Conservation (phyloP, 2,329 filamentous ascomycete genomes). For the Neonectria sp. region DNA sequence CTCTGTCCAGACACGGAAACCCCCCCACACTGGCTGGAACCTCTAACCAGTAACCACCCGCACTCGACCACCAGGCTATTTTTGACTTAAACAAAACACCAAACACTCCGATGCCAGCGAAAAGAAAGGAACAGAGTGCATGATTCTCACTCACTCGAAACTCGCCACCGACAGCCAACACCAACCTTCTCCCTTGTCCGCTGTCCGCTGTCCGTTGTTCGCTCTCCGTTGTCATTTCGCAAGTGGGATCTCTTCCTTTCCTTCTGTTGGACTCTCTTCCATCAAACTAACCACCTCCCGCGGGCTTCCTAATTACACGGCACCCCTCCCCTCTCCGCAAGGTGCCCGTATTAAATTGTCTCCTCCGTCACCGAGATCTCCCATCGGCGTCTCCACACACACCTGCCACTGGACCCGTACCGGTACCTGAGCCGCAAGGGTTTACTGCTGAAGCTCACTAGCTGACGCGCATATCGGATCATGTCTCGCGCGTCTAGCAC, state of each 20-base stretch:
- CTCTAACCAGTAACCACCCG: conserved; percentile 15
- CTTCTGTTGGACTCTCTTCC: conserved; percentile 6
- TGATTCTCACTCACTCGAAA: conserved; percentile 9
- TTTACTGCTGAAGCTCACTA: conserved; percentile 47
- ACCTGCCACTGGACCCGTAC: conserved; percentile 38
- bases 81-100: conserved; percentile 23
- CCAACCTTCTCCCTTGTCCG: conserved; percentile 1
- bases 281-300: conserved; percentile 14
- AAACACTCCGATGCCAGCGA: conserved; percentile 16
- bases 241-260: conserved; percentile 11
- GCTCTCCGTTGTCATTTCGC: conserved; percentile 10
- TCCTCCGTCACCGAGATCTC: conserved; percentile 44
- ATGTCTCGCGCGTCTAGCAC: conserved; percentile 50
- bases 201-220: background rate
- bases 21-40: conserved; percentile 20
- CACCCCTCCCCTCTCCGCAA: conserved; percentile 12
- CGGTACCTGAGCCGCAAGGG: conserved; percentile 47
- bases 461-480: conserved; percentile 52
- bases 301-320: background rate
- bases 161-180: conserved; percentile 5
- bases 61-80: conserved; percentile 24
- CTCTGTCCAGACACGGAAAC: conserved; percentile 15
- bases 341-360: conserved; percentile 41
- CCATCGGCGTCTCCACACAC: conserved; percentile 41
- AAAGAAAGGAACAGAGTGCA: conserved; percentile 17